phyloP scores from a whole-genome alignment of 306 rosid species.

The Senna siamea region DNA sequence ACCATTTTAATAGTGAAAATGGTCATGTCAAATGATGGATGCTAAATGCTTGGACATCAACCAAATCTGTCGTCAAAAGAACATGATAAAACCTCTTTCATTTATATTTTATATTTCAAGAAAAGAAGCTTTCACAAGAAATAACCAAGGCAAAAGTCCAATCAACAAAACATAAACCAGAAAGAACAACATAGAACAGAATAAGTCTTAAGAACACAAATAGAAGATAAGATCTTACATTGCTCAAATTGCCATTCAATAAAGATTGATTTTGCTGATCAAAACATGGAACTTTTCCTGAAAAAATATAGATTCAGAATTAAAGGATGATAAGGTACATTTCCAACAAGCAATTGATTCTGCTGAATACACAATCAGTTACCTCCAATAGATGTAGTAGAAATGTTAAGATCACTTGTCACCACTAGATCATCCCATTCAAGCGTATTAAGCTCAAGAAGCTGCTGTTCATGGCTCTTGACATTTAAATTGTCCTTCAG shows the following conservation, averaged over 20 bases:
- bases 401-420: slow-evolving; percentile 48
- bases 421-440: slow-evolving; percentile 95
- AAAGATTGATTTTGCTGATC: slow-evolving; percentile 61
- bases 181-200: slow-evolving; percentile 24
- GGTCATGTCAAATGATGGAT: background rate
- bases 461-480: slow-evolving; percentile 61
- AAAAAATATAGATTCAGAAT: slow-evolving; percentile 25
- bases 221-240: slow-evolving; percentile 52
- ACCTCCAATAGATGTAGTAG: slow-evolving; percentile 60
- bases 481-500: slow-evolving; percentile 49
- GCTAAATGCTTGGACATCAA: slow-evolving; percentile 17
- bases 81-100: background rate
- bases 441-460: slow-evolving; percentile 90
- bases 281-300: slow-evolving; percentile 54
- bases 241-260: slow-evolving; percentile 46
- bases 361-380: slow-evolving; percentile 46
- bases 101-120: background rate
- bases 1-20: slow-evolving; percentile 3
- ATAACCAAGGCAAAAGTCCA: background rate
- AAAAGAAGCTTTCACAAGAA: background rate
- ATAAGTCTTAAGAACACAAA: slow-evolving; percentile 25
- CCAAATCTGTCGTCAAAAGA: background rate
- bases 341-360: slow-evolving; percentile 36
- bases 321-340: slow-evolving; percentile 31
- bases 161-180: slow-evolving; percentile 24